Percentiles rank a stretch among this genome's conserved stretches.
Evolutionary conservation across 2,329 filamentous ascomycete species (phyloP).

Genomic region (Verticillium dahliae): DNA sequence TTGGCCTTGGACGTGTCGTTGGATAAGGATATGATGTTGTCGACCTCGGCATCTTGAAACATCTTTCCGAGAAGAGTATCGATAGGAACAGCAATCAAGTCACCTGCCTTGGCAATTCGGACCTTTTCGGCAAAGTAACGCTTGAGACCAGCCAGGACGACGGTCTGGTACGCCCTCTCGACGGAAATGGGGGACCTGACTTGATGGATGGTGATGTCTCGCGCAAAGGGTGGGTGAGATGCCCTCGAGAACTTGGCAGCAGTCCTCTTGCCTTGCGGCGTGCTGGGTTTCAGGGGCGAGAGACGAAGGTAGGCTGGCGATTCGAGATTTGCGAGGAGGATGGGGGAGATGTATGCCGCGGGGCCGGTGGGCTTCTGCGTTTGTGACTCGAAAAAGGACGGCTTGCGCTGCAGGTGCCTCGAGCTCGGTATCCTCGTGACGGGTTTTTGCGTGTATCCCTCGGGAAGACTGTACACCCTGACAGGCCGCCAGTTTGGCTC

Average conservation of each 20-base stretch:
- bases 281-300: constrained; percentile 55
- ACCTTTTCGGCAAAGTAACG: constrained; percentile 79
- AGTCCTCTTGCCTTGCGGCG: constrained; percentile 42
- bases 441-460: constrained; percentile 57
- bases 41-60: constrained; percentile 70
- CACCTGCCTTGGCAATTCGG: constrained; percentile 77
- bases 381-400: constrained; percentile 64
- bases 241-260: constrained; percentile 50
- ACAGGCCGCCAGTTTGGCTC: constrained; percentile 70
- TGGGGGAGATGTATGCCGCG: constrained; percentile 71
- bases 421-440: constrained; percentile 55
- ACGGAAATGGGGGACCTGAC: constrained; percentile 84
- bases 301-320: constrained; percentile 73
- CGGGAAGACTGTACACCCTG: constrained; percentile 83
- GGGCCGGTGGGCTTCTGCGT: constrained; percentile 53
- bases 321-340: constrained; percentile 80
- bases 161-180: constrained; percentile 77
- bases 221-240: constrained; percentile 51
- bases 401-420: constrained; percentile 40
- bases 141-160: constrained; percentile 80
- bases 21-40: constrained; percentile 59
- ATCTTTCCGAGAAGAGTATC: constrained; percentile 79
- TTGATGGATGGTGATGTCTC: constrained; percentile 81
- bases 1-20: constrained; percentile 36
- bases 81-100: constrained; percentile 82